phyloP scores from a whole-genome alignment of 2,329 filamentous ascomycete genomes.

The Fusarium sp. region DNA sequence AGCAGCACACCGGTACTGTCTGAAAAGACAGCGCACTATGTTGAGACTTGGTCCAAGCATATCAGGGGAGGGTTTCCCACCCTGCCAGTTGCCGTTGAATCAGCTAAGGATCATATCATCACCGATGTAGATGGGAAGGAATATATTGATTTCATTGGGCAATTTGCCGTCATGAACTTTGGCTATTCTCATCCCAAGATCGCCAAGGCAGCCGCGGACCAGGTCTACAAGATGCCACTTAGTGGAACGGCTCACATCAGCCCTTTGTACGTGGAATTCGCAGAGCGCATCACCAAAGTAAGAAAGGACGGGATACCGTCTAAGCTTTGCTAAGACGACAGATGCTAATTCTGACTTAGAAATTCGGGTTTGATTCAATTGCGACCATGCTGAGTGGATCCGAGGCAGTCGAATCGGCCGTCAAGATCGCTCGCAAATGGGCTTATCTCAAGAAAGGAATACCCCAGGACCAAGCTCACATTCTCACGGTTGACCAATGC shows the following conservation, averaged over 20 bases:
- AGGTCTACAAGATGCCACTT: not conserved
- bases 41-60: not conserved
- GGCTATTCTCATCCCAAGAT: not conserved
- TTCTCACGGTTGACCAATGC: not conserved
- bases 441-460: not conserved
- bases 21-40: not conserved
- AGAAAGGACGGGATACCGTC: accelerated
- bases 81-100: not conserved
- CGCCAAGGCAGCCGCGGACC: not conserved
- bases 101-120: not conserved
- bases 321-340: too few relatives aligned
- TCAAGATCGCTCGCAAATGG: not conserved
- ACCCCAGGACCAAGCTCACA: not conserved
- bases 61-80: not conserved
- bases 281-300: not conserved
- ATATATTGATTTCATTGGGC: not conserved
- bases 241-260: not conserved
- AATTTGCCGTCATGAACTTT: not conserved
- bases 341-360: not conserved
- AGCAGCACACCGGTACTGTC: not conserved
- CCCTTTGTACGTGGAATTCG: not conserved
- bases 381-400: not conserved
- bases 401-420: not conserved
- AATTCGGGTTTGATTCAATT: not conserved
- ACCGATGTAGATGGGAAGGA: not conserved